Conservation (phyloP, 495 filamentous ascomycete species). For the Lasiosphaeria ovina region DNA sequence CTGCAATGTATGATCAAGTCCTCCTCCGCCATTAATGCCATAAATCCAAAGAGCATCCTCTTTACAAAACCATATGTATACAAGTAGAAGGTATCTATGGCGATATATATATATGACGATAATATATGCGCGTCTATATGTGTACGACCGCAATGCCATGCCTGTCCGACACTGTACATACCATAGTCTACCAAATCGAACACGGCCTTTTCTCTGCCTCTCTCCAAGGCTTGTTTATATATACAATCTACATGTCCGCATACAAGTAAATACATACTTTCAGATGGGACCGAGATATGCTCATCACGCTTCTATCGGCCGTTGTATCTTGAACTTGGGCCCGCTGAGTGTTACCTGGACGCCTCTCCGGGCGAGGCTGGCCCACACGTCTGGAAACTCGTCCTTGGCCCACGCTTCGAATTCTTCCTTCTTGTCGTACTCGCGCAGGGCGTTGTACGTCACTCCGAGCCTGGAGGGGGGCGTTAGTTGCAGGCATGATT, state of each 20-base stretch:
- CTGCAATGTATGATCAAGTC: no score
- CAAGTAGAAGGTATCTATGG: background rate
- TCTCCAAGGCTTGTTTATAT: constrained; percentile 2
- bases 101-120: background rate
- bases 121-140: background rate
- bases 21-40: no score
- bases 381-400: constrained; percentile 68
- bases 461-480: constrained; percentile 56
- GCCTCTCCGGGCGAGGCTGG: constrained; percentile 53
- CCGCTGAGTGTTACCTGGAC: constrained; percentile 38
- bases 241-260: constrained; percentile 23
- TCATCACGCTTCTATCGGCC: constrained; percentile 43
- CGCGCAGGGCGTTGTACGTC: constrained; percentile 69
- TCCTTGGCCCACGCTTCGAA: constrained; percentile 70
- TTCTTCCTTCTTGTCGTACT: constrained; percentile 57
- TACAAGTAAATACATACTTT: background rate
- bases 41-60: no score
- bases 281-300: background rate
- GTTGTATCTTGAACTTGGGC: constrained; percentile 41
- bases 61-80: no score
- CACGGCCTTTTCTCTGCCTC: background rate
- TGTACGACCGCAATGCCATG: background rate
- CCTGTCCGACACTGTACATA: background rate
- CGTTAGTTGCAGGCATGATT: background rate
- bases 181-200: background rate